Base-by-base conservation (phyloP, 2,329 filamentous ascomycete species). In the Fusarium chuoi region DNA sequence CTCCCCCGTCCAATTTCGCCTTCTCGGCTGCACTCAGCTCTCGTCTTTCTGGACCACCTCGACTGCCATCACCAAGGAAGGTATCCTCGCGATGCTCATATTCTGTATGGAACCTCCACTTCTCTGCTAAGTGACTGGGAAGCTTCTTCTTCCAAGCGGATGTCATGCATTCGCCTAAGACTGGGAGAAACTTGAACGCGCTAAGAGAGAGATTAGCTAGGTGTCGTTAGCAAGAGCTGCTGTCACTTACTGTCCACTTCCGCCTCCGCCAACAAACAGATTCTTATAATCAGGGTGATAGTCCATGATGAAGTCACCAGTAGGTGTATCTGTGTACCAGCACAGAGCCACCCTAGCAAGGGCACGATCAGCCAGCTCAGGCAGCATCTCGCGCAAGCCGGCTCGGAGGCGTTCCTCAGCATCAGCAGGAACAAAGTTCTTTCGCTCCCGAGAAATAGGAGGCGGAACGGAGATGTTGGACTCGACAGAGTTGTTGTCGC, bases 241-340 rank as follows among this genome's bases (percentile, higher is more conserved):
- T 6, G 2, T 18, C 24, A 60, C 72, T 75, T 44, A 75, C 73
- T 75, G 73, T 59, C 73, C 73, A 39, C 73, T 75, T 41, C 73
- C 73, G 3, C 66, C 73, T 15, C 69, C 73, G 3, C 68, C 70
- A 5, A 75, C 30, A 11, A 75, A 75, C 0, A 75, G 55, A 12
- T 75, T 75, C 48, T 68, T 68, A 10, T 71, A 75, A n/a, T 75
- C 73, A 0, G 73, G 73, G 8, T 75, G 73, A 33, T 71, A 75
- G 14, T 75, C 73, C 69, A 75, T 73, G 20, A 75, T 75, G n/a
- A 75, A 75, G 44, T 75, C 73, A 18, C 73, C 69, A 2, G 66
- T 73, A 10, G 73, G 73, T 14, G 73, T 75, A 55, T 75, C 73
- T 1, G 73, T 75, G 17, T 75, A 75, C 73, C 73, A 75, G 9